phyloP scores from a whole-genome alignment of 805 yeast genomes.

The Saccharomycopsis fermentans region DNA sequence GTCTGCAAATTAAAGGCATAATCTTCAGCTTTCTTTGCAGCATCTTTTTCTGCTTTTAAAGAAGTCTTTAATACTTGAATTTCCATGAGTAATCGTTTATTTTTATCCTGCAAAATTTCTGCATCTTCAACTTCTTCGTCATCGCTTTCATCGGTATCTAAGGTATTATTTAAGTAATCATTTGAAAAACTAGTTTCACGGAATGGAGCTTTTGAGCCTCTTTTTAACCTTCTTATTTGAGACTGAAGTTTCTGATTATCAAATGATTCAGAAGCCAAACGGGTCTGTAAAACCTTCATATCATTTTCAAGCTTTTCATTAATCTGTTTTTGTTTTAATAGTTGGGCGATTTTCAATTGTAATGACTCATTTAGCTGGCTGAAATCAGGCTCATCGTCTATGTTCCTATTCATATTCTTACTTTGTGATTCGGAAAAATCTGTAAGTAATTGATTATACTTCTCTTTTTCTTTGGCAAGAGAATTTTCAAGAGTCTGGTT shows the following conservation, averaged over 20 bases:
- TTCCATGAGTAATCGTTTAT: conserved; percentile 30
- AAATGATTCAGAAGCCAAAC: conserved; percentile 55
- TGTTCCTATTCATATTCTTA: conserved; percentile 14
- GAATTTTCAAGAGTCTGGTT: conserved; percentile 15
- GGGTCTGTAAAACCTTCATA: conserved; percentile 46
- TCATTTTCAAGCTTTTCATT: conserved; percentile 44
- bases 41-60: conserved; percentile 41
- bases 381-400: conserved; percentile 28
- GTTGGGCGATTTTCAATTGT: conserved; percentile 39
- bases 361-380: conserved; percentile 40
- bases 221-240: conserved; percentile 30
- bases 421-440: conserved; percentile 12
- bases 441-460: conserved; percentile 20
- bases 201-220: conserved; percentile 23
- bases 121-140: not conserved
- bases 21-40: conserved; percentile 41
- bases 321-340: conserved; percentile 36
- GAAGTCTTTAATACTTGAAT: conserved; percentile 38
- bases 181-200: conserved; percentile 20
- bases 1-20: conserved; percentile 36
- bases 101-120: conserved; percentile 1
- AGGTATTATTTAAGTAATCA: conserved; percentile 12
- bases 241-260: conserved; percentile 42
- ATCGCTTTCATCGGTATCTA: not conserved
- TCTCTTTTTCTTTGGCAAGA: conserved; percentile 25